Evolutionary conservation across 192 early-diverging fungal species (phyloP).

Genomic region (Backusella australiensis): DNA sequence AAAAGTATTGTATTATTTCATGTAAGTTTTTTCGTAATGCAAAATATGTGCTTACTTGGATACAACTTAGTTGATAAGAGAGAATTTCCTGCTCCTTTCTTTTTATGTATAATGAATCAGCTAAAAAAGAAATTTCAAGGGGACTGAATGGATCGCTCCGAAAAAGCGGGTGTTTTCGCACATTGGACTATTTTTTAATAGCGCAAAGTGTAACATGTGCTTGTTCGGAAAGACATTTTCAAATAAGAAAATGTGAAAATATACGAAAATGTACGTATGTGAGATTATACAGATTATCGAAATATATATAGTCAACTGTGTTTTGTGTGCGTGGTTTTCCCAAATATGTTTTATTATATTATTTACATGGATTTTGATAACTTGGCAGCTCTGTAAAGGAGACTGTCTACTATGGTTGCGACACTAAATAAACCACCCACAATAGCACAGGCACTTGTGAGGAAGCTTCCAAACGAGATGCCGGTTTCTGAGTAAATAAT

Average conservation of each 20-base stretch:
- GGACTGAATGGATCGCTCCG: not conserved
- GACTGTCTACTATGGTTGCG: conserved; percentile 80
- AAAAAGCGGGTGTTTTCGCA: conserved; percentile 9
- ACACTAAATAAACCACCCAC: conserved; percentile 95
- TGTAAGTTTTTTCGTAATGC: not conserved
- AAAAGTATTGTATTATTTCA: not conserved
- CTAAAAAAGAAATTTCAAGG: conserved; percentile 4
- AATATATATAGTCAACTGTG: not conserved
- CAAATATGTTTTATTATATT: not conserved
- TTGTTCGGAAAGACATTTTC: not conserved
- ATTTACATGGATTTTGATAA: conserved; percentile 10
- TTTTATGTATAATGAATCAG: not conserved
- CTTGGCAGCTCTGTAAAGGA: conserved; percentile 80
- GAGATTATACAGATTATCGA: not conserved
- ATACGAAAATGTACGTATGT: not conserved
- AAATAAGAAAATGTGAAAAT: conserved; percentile 1
- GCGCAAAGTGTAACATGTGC: not conserved
- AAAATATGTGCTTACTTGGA: not conserved
- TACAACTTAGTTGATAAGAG: not conserved
- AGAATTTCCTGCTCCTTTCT: not conserved
- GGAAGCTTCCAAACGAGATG: conserved; percentile 78
- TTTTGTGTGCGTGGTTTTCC: not conserved
- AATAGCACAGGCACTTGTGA: conserved; percentile 90
- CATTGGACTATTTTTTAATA: not conserved
- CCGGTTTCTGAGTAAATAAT: conserved; percentile 79